Evolutionary conservation across 352 stramenopile species (phyloP).

Genomic region (Globisporangium paroecandrum): DNA sequence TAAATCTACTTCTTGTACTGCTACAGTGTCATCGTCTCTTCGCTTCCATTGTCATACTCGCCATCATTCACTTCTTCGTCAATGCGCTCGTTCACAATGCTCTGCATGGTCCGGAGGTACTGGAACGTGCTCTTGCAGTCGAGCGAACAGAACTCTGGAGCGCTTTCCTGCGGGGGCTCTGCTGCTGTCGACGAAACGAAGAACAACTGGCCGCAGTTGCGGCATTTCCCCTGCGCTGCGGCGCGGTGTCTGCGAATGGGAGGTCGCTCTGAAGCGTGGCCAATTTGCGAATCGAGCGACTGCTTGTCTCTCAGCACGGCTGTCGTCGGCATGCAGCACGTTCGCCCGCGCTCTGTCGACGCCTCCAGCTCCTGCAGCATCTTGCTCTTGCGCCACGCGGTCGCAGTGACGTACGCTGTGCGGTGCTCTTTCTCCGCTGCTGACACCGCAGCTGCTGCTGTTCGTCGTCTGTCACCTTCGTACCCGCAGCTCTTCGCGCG

Average conservation of each 20-base stretch:
- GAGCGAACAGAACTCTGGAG: constrained; percentile 44
- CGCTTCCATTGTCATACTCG: neutral
- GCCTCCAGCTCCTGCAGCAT: constrained; percentile 42
- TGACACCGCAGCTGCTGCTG: neutral
- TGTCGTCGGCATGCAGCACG: neutral
- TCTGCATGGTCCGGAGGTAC: constrained; percentile 44
- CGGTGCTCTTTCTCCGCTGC: constrained; percentile 1
- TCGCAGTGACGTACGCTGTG: constrained; percentile 12
- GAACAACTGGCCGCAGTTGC: constrained; percentile 53
- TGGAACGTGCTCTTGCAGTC: constrained; percentile 65
- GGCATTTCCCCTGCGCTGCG: constrained; percentile 36
- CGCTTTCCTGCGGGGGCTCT: constrained; percentile 9
- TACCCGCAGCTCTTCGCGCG: constrained; percentile 15
- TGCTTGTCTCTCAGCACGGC: constrained; percentile 15
- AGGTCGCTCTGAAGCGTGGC: neutral
- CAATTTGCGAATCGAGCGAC: constrained; percentile 8
- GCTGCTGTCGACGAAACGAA: constrained; percentile 29
- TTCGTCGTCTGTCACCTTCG: neutral
- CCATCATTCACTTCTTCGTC: constrained; percentile 3
- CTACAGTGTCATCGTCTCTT: neutral
- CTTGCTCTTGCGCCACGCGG: constrained; percentile 35
- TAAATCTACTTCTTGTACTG: neutral
- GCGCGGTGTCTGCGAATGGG: constrained; percentile 16
- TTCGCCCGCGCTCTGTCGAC: constrained; percentile 7
- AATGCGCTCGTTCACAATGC: constrained; percentile 30